Base-by-base conservation (phyloP, 495 filamentous ascomycete genomes). In the Wilcoxina mikolae region DNA sequence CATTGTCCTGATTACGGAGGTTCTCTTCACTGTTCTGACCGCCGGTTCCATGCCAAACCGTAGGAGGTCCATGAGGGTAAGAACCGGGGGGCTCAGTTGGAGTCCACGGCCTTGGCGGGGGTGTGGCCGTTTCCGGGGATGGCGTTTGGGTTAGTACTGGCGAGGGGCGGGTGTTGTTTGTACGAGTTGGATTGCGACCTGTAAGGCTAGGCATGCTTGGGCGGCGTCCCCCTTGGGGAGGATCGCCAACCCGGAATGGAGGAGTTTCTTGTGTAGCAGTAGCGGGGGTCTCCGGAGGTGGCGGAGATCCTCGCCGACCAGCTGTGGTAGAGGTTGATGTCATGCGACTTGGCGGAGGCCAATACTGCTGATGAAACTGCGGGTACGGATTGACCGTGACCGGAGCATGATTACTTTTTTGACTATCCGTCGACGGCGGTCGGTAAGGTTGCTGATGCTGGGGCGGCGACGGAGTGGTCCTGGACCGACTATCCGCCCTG, bases 251-350 rank as follows among this genome's bases (percentile, higher is more conserved):
- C 27, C 62, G 65, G n/a, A 60, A 64, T 26, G 53, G 54, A 20
- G 73, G 72, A 18, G 73, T 66, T 50, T 65, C 58, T 29, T 82
- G 51, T 75, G 85, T 28, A 93, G 71, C 82, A 9, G 84, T 76
- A 41, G 88, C 76, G n/a, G 91, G 91, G 0, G 91, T 96, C 66
- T 96, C 93, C 2, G 91, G 91, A 3, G 91, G 91, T 4, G 93
- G 89, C 1, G 91, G 91, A 20, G 90, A 95, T 18, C 91, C 91
- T 58, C 91, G 78, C 65, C 87, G 83, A 27, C 90, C 91, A 54
- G 85, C 77, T 9, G 93, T 96, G 5, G 91, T 98, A 1, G 89
- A 94, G 0, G 80, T 94, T 0, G 91, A 95, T 15, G 89, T 87
- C 25, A 69, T 89, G 85, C 67, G 95, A 56, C 71, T 53, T 68